A percentile compares a stretch with the other conserved stretches of the same genome.
These are phyloP conservation scores for Cucurbita moschata DNA, from an alignment of 306 rosid genomes.

Conservation along the genomic window DNA sequence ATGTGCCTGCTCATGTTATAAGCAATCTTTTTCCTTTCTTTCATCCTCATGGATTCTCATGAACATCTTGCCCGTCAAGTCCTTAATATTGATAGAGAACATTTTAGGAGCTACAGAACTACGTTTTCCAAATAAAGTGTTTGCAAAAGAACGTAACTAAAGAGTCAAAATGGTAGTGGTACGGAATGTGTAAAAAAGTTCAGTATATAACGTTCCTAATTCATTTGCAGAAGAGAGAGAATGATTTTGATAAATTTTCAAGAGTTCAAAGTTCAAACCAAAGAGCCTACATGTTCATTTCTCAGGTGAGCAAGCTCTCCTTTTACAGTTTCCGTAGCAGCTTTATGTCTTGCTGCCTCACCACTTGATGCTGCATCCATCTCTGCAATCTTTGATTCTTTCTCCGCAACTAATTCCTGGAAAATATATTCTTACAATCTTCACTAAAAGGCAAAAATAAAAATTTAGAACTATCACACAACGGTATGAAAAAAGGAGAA, in stretches of 20 bases:
- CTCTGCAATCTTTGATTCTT: conserved; percentile 91
- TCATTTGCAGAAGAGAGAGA: background rate
- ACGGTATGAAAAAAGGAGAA: background rate
- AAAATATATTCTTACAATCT: conserved; percentile 14
- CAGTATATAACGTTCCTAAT: background rate
- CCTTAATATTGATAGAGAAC: background rate
- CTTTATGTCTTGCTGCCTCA: conserved; percentile 85
- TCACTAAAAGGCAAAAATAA: conserved; percentile 13
- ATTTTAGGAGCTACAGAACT: background rate
- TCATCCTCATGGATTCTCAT: background rate
- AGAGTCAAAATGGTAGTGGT: background rate
- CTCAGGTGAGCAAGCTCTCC: conserved; percentile 75
- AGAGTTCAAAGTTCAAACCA: conserved; percentile 14
- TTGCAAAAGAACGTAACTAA: background rate
- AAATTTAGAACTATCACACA: conserved; percentile 3
- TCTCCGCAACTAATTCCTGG: conserved; percentile 82
- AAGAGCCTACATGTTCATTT: conserved; percentile 56
- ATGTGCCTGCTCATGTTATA: background rate
- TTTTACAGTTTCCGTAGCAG: conserved; percentile 66
- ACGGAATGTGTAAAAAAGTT: background rate
- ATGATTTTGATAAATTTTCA: background rate
- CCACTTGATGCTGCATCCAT: conserved; percentile 96
- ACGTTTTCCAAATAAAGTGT: background rate
- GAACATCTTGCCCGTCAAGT: background rate
- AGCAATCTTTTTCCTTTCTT: background rate